Evolutionary conservation across 1,284 basidiomycete species (phyloP), one percentile per base, ranked within the genome.

Genomic region (Pyrrhoderma noxium): DNA sequence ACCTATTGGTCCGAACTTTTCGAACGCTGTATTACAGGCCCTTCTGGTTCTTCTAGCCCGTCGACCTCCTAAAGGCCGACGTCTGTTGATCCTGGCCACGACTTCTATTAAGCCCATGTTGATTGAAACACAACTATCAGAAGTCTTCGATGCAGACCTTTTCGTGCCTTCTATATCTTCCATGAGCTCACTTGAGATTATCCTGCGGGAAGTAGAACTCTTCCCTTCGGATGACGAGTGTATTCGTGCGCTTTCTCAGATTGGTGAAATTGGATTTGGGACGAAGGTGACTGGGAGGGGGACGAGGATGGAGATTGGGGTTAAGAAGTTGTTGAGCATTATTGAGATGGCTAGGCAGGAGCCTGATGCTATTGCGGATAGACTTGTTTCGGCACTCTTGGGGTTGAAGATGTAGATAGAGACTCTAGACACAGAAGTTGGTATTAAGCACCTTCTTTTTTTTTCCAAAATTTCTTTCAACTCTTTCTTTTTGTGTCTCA

Each of bases 311-410:
- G 82, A 86, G 58, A 85, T 99, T 49, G 96, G 95, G 3, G 83
- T 99, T 62, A 98, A 98, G 80, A 93, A 91, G 70, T 65, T 99
- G 63, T 66, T 99, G 62, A 93, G 85, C 52, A 79, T 92, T 56
- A 79, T 94, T 19, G 95, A 99, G 74, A 98, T 98, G 94, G 91
- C 94, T 39, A 77, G 94, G 61, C 93, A 98, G 70, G 95, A 93
- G 64, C 89, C 89, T 1, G 82, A 87, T 45, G 81, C 80, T 59
- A 82, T 81, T 27, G 86, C 79, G n/a, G 79, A 84, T 62, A 78
- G 89, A 58, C 68, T 94, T 52, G 79, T 78, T 45, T 76, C 75
- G 40, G 85, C 82, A 52, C 66, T 94, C 58, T 76, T 91, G 70
- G 78, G 75, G 5, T 64, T 82, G 55, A 69, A 72, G 46, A 76